Evolutionary conservation across 2,329 filamentous ascomycete genomes (phyloP).

Genomic region (Exophiala sp.): DNA sequence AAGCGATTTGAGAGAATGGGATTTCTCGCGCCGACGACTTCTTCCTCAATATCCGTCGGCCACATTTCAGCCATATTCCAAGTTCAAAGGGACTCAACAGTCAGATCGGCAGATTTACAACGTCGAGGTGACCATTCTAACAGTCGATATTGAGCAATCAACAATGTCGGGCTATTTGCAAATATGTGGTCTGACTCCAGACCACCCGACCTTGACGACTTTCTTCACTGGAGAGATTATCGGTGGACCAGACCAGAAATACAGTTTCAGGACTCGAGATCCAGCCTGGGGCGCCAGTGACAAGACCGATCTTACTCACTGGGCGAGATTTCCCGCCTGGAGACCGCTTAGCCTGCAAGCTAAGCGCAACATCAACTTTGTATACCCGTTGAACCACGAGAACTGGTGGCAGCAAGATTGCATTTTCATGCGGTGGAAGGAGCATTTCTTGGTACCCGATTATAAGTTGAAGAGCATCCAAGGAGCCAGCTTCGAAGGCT

Average conservation of each 20-base stretch:
- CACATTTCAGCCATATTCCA: slow-evolving; percentile 80
- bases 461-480: slow-evolving; percentile 87
- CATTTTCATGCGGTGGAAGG: slow-evolving; percentile 99
- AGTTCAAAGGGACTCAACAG: slow-evolving; percentile 84
- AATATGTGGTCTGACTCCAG: slow-evolving; percentile 95
- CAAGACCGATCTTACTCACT: slow-evolving; percentile 89
- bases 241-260: slow-evolving; percentile 64
- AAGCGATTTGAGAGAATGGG: slow-evolving; percentile 17
- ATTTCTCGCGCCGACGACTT: slow-evolving; percentile 24
- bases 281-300: slow-evolving; percentile 87
- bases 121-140: slow-evolving; percentile 94
- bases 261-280: slow-evolving; percentile 89
- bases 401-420: slow-evolving; percentile 67
- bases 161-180: slow-evolving; percentile 92
- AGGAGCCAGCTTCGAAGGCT: slow-evolving; percentile 95
- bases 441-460: slow-evolving; percentile 94
- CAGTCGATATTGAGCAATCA: slow-evolving; percentile 90
- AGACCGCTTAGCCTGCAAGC: slow-evolving; percentile 67
- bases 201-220: slow-evolving; percentile 95
- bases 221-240: slow-evolving; percentile 99
- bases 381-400: slow-evolving; percentile 42
- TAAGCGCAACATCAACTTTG: slow-evolving; percentile 37
- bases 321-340: slow-evolving; percentile 86
- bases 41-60: slow-evolving; percentile 79
- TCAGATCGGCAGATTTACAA: slow-evolving; percentile 92